Evolutionary conservation across 2,329 filamentous ascomycete genomes (phyloP), one percentile per base, ranked within the genome.

Genomic region (Chalara sp.): DNA sequence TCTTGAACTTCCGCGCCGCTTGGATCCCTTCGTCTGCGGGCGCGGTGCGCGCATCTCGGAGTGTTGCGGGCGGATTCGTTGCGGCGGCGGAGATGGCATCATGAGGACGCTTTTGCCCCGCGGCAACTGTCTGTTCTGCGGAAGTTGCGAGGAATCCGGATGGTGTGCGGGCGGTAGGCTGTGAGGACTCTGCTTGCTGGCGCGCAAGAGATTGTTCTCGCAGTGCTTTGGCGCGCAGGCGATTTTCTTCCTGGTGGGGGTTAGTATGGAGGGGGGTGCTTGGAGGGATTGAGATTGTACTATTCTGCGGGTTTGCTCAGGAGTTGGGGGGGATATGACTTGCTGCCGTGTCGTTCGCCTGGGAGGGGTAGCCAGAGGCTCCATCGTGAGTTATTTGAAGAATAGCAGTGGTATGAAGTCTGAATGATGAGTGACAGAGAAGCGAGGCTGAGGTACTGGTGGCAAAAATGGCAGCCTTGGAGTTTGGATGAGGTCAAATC

Each of bases 141-240:
- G 80, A 76, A 61, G 84, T 85, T 37, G 83, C 76, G 44, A 92
- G 77, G 65, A 95, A 90, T 56, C 86, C 83, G 5, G 86, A 83
- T 3, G 81, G 74, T 6, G 78, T 76, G 54, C 75, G 72, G 49
- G 70, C 71, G 39, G 71, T 67, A 7, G 48, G 31, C 4, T 56
- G 53, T 6, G 50, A 11, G 7, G 53, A 70, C 46, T 73, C 61
- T 53, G 74, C 68, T 62, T 72, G 73, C 54, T 74, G 69, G 53
- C 84, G 81, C 33, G 84, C 82, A 62, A 90, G 83, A 52, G 79
- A 79, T 62, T 86, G 83, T 58, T 88, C 81, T 52, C 87, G 86
- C 13, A 91, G 75, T 2, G 90, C 91, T 76, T 96, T 97, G 50
- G 93, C 89, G 70, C 84, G 87, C 32, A 96, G 79, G 21, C 92